Evolutionary conservation across 176 grass and related monocot species (phyloP).

Genomic region (Eragrostis nindensis): DNA sequence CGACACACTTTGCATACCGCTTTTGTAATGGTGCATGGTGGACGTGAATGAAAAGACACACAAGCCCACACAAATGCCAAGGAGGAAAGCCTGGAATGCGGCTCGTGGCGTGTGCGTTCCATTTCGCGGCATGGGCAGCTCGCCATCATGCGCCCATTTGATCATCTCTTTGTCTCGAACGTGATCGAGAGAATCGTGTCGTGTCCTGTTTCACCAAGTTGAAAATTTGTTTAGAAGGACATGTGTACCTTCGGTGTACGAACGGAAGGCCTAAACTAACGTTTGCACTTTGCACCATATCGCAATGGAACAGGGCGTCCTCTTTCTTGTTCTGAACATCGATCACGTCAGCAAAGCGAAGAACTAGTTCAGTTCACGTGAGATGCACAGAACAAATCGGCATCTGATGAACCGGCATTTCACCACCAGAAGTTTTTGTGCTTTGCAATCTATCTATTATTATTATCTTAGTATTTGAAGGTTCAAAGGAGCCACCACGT

Average conservation of each 20-base stretch:
- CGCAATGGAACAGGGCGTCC: not conserved
- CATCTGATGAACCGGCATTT: not conserved
- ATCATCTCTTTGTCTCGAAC: not conserved
- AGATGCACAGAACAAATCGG: not conserved
- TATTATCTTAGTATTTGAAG: too few species aligned
- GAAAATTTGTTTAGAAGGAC: not conserved
- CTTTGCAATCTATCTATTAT: too few species aligned
- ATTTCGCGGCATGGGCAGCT: conserved; percentile 25
- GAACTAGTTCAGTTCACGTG: not conserved
- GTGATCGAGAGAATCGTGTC: not conserved
- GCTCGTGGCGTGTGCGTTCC: not conserved
- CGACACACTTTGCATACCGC: conserved; percentile 1
- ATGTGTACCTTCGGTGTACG: not conserved
- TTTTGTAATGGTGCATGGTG: conserved; percentile 27
- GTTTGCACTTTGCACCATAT: not conserved
- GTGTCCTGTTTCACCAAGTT: not conserved
- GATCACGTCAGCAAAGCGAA: not conserved
- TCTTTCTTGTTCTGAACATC: not conserved
- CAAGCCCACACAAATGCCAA: conserved; percentile 48
- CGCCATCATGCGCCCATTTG: conserved; percentile 41
- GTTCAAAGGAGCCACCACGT: too few species aligned
- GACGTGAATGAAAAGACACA: conserved; percentile 58
- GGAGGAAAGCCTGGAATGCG: conserved; percentile 14
- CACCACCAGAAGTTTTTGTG: not conserved
- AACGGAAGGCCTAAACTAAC: not conserved